phyloP scores from a whole-genome alignment of 768 basidiomycete species.

The Boletus sp. region DNA sequence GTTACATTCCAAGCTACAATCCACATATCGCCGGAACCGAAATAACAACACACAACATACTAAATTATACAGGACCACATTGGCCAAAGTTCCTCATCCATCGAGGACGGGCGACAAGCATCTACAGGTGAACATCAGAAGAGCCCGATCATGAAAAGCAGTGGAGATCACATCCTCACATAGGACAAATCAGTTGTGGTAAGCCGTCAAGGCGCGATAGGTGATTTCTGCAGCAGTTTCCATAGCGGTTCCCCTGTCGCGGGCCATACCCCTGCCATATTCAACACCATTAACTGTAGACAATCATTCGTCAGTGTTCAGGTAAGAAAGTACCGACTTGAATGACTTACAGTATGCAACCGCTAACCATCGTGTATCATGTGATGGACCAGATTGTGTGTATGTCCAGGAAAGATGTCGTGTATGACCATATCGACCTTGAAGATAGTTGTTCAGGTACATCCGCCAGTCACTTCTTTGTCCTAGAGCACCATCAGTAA shows the following conservation, averaged over 20 bases:
- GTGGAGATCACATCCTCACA: constrained; percentile 2
- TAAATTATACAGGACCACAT: neutral
- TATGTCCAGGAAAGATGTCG: constrained; percentile 22
- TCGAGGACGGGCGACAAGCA: neutral
- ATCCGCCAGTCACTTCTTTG: constrained; percentile 27
- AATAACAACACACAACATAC: constrained; percentile 1
- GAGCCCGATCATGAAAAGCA: neutral
- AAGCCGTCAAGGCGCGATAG: constrained; percentile 23
- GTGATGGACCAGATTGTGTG: constrained; percentile 21
- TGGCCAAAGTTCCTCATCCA: neutral
- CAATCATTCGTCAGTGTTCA: neutral
- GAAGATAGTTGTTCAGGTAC: constrained; percentile 32
- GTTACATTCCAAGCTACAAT: constrained; percentile 6
- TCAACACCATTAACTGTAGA: constrained; percentile 26
- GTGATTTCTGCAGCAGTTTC: constrained; percentile 29
- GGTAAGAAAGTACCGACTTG: neutral
- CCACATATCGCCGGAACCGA: neutral
- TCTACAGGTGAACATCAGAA: neutral
- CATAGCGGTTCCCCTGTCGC: constrained; percentile 31
- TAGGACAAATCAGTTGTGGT: constrained; percentile 14
- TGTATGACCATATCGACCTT: constrained; percentile 33
- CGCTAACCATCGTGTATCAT: constrained; percentile 25
- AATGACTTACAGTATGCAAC: constrained; percentile 26
- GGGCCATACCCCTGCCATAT: constrained; percentile 25
- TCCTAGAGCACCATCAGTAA: constrained; percentile 14